A percentile compares a stretch with the other conserved stretches of the same genome.
These are phyloP conservation scores for Ascochyta viciae-villosae DNA, from an alignment of 2,329 filamentous ascomycete genomes.

Conservation along the genomic window DNA sequence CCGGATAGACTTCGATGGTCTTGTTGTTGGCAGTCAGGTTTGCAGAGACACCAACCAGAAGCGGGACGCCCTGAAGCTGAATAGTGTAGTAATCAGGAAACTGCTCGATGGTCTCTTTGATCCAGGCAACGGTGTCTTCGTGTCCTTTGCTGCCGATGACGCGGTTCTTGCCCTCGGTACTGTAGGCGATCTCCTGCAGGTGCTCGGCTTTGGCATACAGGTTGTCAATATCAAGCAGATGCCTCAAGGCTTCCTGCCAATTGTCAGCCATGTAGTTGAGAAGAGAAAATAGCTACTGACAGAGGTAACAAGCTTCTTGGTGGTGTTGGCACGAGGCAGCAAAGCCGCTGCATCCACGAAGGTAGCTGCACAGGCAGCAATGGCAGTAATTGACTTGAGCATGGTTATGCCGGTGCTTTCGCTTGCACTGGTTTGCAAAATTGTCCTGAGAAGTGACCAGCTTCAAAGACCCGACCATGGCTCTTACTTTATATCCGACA, in stretches of 20 bases:
- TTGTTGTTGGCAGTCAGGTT: constrained; percentile 41
- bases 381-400: constrained; percentile 32
- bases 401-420: constrained; percentile 21
- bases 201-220: constrained; percentile 38
- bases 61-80: constrained; percentile 38
- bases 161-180: constrained; percentile 49
- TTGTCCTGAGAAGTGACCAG: not conserved
- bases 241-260: constrained; percentile 32
- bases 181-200: constrained; percentile 51
- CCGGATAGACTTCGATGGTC: constrained; percentile 34
- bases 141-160: constrained; percentile 51
- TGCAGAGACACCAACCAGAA: constrained; percentile 33
- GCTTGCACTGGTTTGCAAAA: not conserved
- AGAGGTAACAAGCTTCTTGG: constrained; percentile 36
- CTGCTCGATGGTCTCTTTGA: constrained; percentile 40
- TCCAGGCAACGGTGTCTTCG: constrained; percentile 50
- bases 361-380: constrained; percentile 29
- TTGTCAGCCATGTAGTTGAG: not conserved
- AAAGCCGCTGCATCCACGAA: constrained; percentile 31
- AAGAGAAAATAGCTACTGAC: constrained; percentile 15
- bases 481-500: constrained; percentile 19
- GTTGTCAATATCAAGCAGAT: constrained; percentile 35
- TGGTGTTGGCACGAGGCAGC: constrained; percentile 26
- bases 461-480: not conserved
- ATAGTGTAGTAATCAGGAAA: constrained; percentile 49